Conservation (phyloP, 495 filamentous ascomycete species). For the Neurospora tetraspora region DNA sequence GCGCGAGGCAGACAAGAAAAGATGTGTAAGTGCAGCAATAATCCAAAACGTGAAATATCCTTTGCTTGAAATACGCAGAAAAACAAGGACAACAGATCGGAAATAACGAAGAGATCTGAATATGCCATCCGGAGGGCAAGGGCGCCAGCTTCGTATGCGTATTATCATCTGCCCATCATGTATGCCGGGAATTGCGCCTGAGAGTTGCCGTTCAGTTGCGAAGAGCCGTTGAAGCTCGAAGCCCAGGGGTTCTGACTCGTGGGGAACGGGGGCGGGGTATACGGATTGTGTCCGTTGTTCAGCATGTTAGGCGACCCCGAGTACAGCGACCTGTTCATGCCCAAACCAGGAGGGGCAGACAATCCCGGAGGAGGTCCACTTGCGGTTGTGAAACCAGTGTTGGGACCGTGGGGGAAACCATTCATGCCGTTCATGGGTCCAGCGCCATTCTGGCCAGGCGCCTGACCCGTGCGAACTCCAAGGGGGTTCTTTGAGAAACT, state of each 20-base stretch:
- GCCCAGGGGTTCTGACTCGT: slow-evolving; percentile 18
- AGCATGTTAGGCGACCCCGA: slow-evolving; percentile 13
- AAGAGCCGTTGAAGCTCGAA: slow-evolving; percentile 11
- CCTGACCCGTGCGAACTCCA: slow-evolving; percentile 75
- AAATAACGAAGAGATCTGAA: slow-evolving; percentile 1
- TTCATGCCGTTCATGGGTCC: slow-evolving; percentile 47
- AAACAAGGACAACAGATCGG: slow-evolving; percentile 2
- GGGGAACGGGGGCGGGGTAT: slow-evolving; percentile 12
- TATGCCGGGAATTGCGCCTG: slow-evolving; percentile 14
- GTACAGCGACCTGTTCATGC: slow-evolving; percentile 28
- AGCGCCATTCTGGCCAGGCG: slow-evolving; percentile 19
- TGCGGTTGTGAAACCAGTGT: slow-evolving; percentile 56
- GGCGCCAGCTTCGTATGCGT: neutral
- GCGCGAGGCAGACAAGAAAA: neutral
- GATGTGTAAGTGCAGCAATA: neutral
- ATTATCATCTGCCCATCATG: slow-evolving; percentile 23
- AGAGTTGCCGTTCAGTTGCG: slow-evolving; percentile 10
- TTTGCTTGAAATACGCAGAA: neutral
- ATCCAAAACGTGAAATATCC: neutral
- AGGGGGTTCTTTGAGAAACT: slow-evolving; percentile 98
- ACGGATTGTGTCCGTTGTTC: slow-evolving; percentile 7
- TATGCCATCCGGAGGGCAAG: neutral
- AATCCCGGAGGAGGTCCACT: slow-evolving; percentile 70
- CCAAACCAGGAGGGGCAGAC: slow-evolving; percentile 56
- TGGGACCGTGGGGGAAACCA: slow-evolving; percentile 18